Percentiles rank a stretch among this genome's conserved stretches.
Evolutionary conservation across 495 filamentous ascomycete species (phyloP).

Genomic region (Aspergillus sclerotioniger): DNA sequence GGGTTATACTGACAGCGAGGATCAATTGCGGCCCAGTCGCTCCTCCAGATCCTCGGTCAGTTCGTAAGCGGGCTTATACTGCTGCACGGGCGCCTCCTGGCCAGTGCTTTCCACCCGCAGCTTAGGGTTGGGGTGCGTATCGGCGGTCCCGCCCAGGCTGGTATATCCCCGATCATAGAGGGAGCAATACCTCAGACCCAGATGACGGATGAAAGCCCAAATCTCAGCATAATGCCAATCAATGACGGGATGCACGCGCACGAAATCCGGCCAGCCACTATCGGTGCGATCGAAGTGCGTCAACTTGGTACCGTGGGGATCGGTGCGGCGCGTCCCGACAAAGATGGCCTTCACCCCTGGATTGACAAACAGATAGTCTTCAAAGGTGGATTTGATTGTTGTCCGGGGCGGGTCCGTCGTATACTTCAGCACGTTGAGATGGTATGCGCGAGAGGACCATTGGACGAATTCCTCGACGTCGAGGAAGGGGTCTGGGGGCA

Average conservation of each 20-base stretch:
- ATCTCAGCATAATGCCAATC: conserved; percentile 98
- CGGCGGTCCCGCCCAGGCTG: conserved; percentile 79
- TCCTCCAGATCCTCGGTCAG: conserved; percentile 81
- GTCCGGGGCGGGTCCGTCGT: conserved; percentile 52
- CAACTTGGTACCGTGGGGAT: conserved; percentile 80
- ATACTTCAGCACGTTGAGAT: conserved; percentile 74
- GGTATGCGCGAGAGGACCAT: conserved; percentile 60
- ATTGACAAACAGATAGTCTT: conserved; percentile 65
- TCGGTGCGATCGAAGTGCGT: conserved; percentile 84
- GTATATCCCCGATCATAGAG: conserved; percentile 88
- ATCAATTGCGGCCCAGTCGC: conserved; percentile 70
- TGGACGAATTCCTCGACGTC: conserved; percentile 84
- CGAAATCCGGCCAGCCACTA: conserved; percentile 85
- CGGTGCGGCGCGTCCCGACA: conserved; percentile 86
- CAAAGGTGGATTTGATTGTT: conserved; percentile 64
- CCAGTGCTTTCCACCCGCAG: conserved; percentile 42
- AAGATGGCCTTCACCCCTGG: conserved; percentile 74
- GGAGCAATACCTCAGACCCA: conserved; percentile 75
- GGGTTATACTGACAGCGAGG: neutral
- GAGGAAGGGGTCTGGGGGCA: conserved; percentile 73
- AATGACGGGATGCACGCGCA: conserved; percentile 91
- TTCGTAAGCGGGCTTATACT: conserved; percentile 83
- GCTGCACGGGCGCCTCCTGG: conserved; percentile 23
- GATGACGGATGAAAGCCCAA: conserved; percentile 83
- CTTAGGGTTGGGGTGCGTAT: conserved; percentile 87